A percentile compares a stretch with the other conserved stretches of the same genome.
These are phyloP conservation scores for Vaccinium corymbosum DNA, from an alignment of 148 eudicot species.

Conservation along the genomic window DNA sequence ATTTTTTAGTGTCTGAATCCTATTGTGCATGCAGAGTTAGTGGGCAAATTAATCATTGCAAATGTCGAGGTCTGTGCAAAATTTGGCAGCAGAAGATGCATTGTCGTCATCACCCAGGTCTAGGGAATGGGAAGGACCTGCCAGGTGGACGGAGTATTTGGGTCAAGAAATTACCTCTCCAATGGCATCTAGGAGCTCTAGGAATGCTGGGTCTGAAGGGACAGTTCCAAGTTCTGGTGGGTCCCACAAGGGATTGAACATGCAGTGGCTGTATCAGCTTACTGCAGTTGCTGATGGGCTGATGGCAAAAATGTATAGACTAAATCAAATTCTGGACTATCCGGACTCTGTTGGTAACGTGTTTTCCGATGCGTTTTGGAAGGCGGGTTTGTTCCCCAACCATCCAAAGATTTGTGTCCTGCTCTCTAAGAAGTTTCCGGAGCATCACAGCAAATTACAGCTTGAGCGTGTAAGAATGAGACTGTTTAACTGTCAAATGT, in stretches of 20 bases:
- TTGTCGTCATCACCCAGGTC: constrained; percentile 40
- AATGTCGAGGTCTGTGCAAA: constrained; percentile 41
- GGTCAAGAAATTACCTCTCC: constrained; percentile 45
- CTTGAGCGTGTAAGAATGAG: constrained; percentile 75
- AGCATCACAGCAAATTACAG: constrained; percentile 85
- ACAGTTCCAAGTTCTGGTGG: constrained; percentile 48
- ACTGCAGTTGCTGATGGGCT: constrained; percentile 94
- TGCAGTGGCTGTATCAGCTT: constrained; percentile 90
- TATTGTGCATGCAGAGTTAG: constrained; percentile 18
- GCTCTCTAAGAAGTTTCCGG: constrained; percentile 87
- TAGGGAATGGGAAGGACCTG: constrained; percentile 53
- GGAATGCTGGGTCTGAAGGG: constrained; percentile 54
- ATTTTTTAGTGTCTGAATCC: background rate
- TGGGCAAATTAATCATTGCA: constrained; percentile 7
- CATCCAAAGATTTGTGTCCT: constrained; percentile 79
- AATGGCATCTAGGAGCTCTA: constrained; percentile 37
- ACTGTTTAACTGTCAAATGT: background rate
- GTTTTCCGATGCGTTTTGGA: constrained; percentile 91
- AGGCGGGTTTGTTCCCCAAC: constrained; percentile 79
- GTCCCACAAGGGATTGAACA: constrained; percentile 74
- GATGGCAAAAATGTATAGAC: constrained; percentile 89
- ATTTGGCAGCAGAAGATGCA: constrained; percentile 37
- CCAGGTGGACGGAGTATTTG: constrained; percentile 53
- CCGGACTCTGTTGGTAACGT: constrained; percentile 69
- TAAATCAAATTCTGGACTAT: constrained; percentile 87